Evolutionary conservation across 352 stramenopile species (phyloP).

Genomic region (Discostella stelligera): DNA sequence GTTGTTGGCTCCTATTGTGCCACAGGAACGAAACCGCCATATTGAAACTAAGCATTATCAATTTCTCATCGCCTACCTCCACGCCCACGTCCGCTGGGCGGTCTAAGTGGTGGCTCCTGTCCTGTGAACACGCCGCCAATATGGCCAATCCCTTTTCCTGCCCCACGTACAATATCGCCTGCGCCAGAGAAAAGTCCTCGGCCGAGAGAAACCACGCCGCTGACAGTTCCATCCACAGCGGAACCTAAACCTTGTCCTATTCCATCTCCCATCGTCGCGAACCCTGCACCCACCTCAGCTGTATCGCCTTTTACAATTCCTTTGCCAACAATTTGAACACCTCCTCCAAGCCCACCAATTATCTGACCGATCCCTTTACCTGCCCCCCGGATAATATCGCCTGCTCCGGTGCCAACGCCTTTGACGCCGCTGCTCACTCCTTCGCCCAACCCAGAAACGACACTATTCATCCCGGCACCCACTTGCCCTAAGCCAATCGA

Average conservation of each 20-base stretch:
- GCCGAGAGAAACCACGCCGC: conserved; percentile 74
- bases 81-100: background rate
- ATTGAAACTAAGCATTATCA: no score
- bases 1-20: no score
- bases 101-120: conserved; percentile 9
- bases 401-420: conserved; percentile 77
- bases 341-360: conserved; percentile 72
- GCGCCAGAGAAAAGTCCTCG: conserved; percentile 78
- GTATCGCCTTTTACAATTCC: conserved; percentile 76
- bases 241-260: conserved; percentile 75
- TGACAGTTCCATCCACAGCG: conserved; percentile 69
- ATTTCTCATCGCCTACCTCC: background rate
- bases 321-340: conserved; percentile 69
- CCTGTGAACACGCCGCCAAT: conserved; percentile 71
- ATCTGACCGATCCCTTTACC: conserved; percentile 81
- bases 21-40: no score
- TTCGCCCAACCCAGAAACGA: conserved; percentile 77
- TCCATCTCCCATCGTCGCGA: conserved; percentile 66
- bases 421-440: conserved; percentile 75
- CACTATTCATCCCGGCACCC: conserved; percentile 78
- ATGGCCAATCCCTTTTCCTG: conserved; percentile 52
- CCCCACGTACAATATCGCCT: no score
- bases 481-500: conserved; percentile 72
- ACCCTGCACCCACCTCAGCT: conserved; percentile 67
- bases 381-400: conserved; percentile 74